Base-by-base conservation (phyloP, 129 eudicot species). In the Apium graveolens region DNA sequence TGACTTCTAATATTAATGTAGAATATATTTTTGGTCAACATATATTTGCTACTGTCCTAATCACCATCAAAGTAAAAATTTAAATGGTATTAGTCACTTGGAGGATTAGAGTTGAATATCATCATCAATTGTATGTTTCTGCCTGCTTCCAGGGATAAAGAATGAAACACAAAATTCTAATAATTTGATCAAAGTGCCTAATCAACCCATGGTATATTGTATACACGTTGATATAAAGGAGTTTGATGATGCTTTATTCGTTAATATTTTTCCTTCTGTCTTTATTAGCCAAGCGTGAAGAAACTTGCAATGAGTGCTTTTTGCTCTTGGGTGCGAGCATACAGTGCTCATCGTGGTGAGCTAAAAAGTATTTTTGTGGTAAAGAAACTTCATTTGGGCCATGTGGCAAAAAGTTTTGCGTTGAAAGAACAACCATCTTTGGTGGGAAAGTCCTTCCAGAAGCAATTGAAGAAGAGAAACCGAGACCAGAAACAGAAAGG, bases 351-450 rank as follows among this genome's bases (percentile, higher is more conserved):
- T 77, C 90, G 97, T 38, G 97, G 97, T 68, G 99, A 90, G 72
- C 85, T 96, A 66, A 96, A 92, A 82, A 79, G 86, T 74, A 90
- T 96, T 38, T 96, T 96, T 82, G 85, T 83, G 91, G 97, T 96
- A 87, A 90, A 90, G 85, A 96, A 96, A 85, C 97, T 96, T 87
- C 99, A 96, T 75, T 77, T 96, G 90, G 99, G 99, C 34, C 99
- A 92, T 27, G 99, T 92, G 72, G 97, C 99, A 1, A 88, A 84
- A 79, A 96, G 97, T 76, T 96, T 96, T 86, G 99, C 90, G 20
- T 83, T 96, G 49, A 96, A 90, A 79, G 99, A 96, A 57, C 99
- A 96, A 76, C 99, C 99, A 0, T 90, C 99, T 2, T 76, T 96
- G 80, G 93, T 96, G 5, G 97, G 91, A 53, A 84, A 81, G 82